These are phyloP conservation scores for Gautieria morchelliformis DNA, from an alignment of 768 basidiomycete species.

Conservation along the genomic window DNA sequence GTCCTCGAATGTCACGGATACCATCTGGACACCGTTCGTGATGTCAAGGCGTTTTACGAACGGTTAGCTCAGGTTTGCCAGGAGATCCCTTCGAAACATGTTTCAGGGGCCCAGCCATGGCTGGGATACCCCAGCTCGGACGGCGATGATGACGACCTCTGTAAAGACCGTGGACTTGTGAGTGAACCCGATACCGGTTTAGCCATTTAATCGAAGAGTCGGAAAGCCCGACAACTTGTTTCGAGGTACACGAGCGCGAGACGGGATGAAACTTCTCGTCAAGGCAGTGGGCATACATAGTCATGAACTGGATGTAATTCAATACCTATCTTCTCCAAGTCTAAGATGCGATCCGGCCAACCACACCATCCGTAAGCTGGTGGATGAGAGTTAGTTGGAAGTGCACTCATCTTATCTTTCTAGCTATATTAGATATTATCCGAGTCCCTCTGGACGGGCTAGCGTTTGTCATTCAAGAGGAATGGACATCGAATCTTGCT, in stretches of 20 bases:
- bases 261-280: slow-evolving; percentile 46
- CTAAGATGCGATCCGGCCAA: slow-evolving; percentile 55
- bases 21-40: slow-evolving; percentile 57
- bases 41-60: slow-evolving; percentile 53
- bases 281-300: slow-evolving; percentile 61
- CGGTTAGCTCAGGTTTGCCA: slow-evolving; percentile 12
- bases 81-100: slow-evolving; percentile 12
- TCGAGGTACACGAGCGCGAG: slow-evolving; percentile 45
- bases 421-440: slow-evolving; percentile 61
- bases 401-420: slow-evolving; percentile 1
- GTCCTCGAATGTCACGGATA: slow-evolving; percentile 43
- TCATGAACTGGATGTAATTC: slow-evolving; percentile 53
- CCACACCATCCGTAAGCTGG: slow-evolving; percentile 59
- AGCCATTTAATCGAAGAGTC: not conserved
- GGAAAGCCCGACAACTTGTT: slow-evolving; percentile 63
- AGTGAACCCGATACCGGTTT: slow-evolving; percentile 16
- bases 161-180: slow-evolving; percentile 65
- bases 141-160: slow-evolving; percentile 41
- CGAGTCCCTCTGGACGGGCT: slow-evolving; percentile 40
- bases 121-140: slow-evolving; percentile 26
- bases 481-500: slow-evolving; percentile 62
- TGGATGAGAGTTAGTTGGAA: slow-evolving; percentile 2
- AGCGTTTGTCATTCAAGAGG: slow-evolving; percentile 70
- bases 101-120: slow-evolving; percentile 10
- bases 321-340: slow-evolving; percentile 41